Conservation (phyloP, 1,284 basidiomycete genomes). For the Trametes versicolor region DNA sequence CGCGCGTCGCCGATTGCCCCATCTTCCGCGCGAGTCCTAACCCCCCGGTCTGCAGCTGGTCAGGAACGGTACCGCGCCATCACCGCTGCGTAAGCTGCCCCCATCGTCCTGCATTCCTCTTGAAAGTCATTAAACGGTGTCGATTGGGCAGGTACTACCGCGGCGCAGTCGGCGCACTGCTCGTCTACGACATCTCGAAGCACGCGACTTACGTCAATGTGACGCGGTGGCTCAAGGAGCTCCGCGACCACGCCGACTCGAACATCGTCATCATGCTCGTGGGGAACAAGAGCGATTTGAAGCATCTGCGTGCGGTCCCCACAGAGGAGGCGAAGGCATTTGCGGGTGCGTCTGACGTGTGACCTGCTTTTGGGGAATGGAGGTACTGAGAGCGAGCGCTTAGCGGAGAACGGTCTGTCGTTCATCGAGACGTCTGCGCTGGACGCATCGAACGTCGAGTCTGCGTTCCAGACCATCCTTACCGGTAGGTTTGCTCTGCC, state of each 20-base stretch:
- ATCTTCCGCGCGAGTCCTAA: background rate
- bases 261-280: conserved; percentile 97
- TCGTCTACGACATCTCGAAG: conserved; percentile 96
- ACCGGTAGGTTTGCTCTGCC: conserved; percentile 68
- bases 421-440: conserved; percentile 99
- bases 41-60: conserved; percentile 69
- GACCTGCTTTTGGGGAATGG: background rate
- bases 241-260: conserved; percentile 93
- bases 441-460: conserved; percentile 98
- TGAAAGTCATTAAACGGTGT: background rate
- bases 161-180: conserved; percentile 93
- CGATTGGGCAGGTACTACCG: conserved; percentile 89
- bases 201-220: conserved; percentile 97
- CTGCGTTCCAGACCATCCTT: conserved; percentile 97
- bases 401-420: conserved; percentile 86
- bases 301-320: conserved; percentile 95
- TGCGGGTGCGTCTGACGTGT: conserved; percentile 66
- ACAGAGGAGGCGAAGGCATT: conserved; percentile 94
- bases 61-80: conserved; percentile 99
- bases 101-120: background rate
- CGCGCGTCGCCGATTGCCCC: conserved; percentile 3
- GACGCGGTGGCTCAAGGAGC: conserved; percentile 97
- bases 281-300: conserved; percentile 98
- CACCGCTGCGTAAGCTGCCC: conserved; percentile 85
- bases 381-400: background rate